phyloP scores from a whole-genome alignment of 2,329 filamentous ascomycete genomes.

The Diplodia seriata region DNA sequence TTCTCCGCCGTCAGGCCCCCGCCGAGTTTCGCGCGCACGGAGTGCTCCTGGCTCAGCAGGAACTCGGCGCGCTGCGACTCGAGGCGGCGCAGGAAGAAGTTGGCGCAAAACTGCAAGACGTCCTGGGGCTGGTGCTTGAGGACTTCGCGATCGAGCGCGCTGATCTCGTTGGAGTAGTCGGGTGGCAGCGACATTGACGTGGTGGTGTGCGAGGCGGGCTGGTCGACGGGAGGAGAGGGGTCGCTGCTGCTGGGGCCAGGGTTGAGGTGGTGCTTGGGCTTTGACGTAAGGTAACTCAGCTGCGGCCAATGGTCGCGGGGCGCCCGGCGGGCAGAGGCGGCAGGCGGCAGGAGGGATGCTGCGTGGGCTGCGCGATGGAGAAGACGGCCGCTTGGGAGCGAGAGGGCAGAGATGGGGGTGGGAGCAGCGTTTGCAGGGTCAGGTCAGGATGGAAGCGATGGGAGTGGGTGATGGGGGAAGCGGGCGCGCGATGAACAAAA shows the following conservation, averaged over 20 bases:
- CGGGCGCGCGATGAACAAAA: constrained; percentile 31
- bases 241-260: constrained; percentile 31
- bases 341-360: constrained; percentile 7
- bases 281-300: constrained; percentile 33
- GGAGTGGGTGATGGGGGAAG: constrained; percentile 27
- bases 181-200: constrained; percentile 48
- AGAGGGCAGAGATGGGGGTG: background rate
- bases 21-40: constrained; percentile 38
- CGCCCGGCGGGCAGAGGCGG: constrained; percentile 26
- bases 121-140: constrained; percentile 65
- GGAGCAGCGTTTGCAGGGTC: constrained; percentile 19
- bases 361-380: background rate
- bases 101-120: constrained; percentile 73
- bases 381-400: background rate
- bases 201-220: constrained; percentile 21
- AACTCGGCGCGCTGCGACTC: constrained; percentile 68
- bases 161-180: constrained; percentile 64
- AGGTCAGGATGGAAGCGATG: constrained; percentile 29
- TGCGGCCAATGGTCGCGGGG: constrained; percentile 27
- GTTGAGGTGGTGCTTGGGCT: constrained; percentile 31
- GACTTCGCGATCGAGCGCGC: constrained; percentile 68
- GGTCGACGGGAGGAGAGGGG: constrained; percentile 29
- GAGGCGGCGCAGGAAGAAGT: constrained; percentile 71
- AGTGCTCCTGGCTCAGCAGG: constrained; percentile 58
- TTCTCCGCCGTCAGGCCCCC: constrained; percentile 68